Base-by-base conservation (phyloP, 2,329 filamentous ascomycete genomes). In the Trichophyton schoenleinii region DNA sequence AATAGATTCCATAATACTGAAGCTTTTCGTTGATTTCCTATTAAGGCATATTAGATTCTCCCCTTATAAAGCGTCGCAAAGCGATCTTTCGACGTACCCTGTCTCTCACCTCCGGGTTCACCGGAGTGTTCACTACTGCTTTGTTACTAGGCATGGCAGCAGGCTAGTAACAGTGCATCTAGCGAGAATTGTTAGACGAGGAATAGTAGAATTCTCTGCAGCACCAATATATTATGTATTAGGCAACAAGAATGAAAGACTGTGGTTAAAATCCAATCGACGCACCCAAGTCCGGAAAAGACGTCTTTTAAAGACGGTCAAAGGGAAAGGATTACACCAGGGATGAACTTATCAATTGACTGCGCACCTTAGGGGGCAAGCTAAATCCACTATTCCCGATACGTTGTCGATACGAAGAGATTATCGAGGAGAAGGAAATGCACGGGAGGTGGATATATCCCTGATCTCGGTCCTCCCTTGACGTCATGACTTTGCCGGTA, bases 1-100 rank as follows among this genome's bases (percentile, higher is more conserved):
- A 78, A 76, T 86, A 83, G 74, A 97, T 96, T 70, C 92, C 94
- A 70, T 95, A 99, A 42, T 97, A 77, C 76, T 96, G 91, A 59
- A 99, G 85, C 80, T 99, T 99, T 73, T 86, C 84, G 76, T 94
- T 94, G 76, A 97, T 87, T 73, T 96, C 83, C 71, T 78, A 60
- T 36, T 22, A n/a, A 7, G 11, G 1, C 28, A 9, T 15, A n/a
- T 58, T 41, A 44, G 55, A 25, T 7, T 25, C 9, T 7, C 22
- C n/a, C n/a, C 8, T 25, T 8, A 20, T 42, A 2, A 31, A 7
- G 13, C 20, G 8, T 36, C n/a, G 31, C 11, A 25, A 31, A n/a
- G 9, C 13, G 3, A 22, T 58, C 34, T 3, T 7, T 25, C 28
- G n/a, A 59, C 60, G 38, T 41, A 62, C 62, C 36, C 36, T 61